Evolutionary conservation across 257 asterid genomes (phyloP), one percentile per base, ranked within the genome.

Genomic region (Solanum sitiens): DNA sequence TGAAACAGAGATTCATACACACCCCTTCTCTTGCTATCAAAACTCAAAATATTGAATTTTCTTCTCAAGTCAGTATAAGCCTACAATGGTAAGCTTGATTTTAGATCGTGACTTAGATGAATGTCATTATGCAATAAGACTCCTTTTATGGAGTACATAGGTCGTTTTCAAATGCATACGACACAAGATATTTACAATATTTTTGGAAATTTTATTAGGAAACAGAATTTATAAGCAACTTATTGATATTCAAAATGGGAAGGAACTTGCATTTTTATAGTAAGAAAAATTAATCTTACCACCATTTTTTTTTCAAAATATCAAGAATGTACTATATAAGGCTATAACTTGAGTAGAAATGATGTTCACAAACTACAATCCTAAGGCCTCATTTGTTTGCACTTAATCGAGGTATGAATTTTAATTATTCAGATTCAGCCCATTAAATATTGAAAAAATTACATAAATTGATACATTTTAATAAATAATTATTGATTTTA

Each of bases 1-100:
- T 86, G 87, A 86, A 84, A 44, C 82, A 27, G 33, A 76, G 75
- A 35, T 50, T 82, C 45, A 16, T 82, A 32, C 71, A 70, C 32
- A 14, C 23, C 0, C 68, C 65, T 4, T 16, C 84, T 18, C 68
- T 80, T 47, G 27, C 40, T 32, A 45, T 80, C 44, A 35, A 1
- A 47, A 47, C n/a, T 77, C 61, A 13, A 75, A 75, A 75, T 75
- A 40, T 40, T 42, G 61, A 42, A 42, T 13, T 76, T 76, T 76
- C 59, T n/a, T 76, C 61, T 42, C n/a, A 42, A 42, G 84, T 76
- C 65, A 7, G n/a, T 53, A 53, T 53, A 18, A 0, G 11, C 63
- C 0, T 2, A 18, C 10, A 18, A 18, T 56, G 65, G 20, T 56
- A 56, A 18, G n/a, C 23, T 53, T 53, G 2, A 18, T 53, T 0